Percentiles rank a stretch among this genome's conserved stretches.
Conservation (phyloP, 495 filamentous ascomycete genomes). For the Halenospora varia region DNA sequence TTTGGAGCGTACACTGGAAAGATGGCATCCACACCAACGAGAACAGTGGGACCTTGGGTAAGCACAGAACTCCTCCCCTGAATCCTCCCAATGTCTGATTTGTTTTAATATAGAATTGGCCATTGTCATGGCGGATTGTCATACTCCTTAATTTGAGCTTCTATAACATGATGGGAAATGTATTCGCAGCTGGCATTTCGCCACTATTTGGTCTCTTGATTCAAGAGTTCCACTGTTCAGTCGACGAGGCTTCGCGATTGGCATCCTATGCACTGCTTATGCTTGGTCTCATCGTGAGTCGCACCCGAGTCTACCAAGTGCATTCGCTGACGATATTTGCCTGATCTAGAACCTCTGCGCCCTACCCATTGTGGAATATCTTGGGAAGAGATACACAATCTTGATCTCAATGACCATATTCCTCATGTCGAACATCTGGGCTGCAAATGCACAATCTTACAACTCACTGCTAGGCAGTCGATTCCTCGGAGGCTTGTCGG, state of each 20-base stretch:
- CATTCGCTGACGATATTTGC: background rate
- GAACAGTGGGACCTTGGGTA: too few species aligned
- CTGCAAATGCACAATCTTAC: conserved; percentile 1
- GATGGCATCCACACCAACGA: too few species aligned
- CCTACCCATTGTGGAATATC: background rate
- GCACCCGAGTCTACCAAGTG: background rate
- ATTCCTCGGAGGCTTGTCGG: conserved; percentile 1
- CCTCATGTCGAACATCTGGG: background rate
- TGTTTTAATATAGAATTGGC: conserved; percentile 6
- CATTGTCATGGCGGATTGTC: background rate
- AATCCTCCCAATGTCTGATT: too few species aligned
- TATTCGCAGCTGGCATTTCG: background rate
- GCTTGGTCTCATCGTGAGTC: background rate
- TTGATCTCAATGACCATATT: conserved; percentile 3
- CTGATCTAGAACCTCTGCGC: background rate
- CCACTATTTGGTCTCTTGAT: background rate
- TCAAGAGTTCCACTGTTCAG: background rate
- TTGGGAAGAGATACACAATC: conserved; percentile 6
- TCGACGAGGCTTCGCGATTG: background rate
- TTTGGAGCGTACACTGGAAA: too few species aligned
- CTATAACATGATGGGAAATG: conserved; percentile 1
- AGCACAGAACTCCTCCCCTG: too few species aligned
- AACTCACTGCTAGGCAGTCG: background rate
- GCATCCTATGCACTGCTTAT: background rate
- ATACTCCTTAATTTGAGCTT: conserved; percentile 2